Percentiles rank a stretch among this genome's conserved stretches.
phyloP scores from a whole-genome alignment of 1,284 basidiomycete genomes.

The Cryptococcus sp. region DNA sequence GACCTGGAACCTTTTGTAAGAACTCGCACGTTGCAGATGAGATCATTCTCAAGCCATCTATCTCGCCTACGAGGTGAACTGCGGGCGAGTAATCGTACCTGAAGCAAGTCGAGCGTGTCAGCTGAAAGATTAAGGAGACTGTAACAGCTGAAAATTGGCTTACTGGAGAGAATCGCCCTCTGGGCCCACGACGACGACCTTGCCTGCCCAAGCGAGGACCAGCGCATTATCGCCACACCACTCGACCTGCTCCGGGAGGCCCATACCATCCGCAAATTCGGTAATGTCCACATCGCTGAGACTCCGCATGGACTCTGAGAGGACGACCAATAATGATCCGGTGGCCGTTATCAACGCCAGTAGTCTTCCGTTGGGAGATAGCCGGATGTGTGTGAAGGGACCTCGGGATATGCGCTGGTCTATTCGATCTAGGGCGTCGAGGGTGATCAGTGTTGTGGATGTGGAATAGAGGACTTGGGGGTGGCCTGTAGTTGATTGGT shows the following conservation, averaged over 20 bases:
- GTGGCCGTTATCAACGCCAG: slow-evolving; percentile 77
- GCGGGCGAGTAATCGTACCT: slow-evolving; percentile 80
- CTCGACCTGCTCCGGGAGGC: slow-evolving; percentile 64
- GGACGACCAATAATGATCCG: slow-evolving; percentile 85
- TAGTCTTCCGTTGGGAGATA: slow-evolving; percentile 91
- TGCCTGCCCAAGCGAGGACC: slow-evolving; percentile 74
- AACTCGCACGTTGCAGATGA: slow-evolving; percentile 81
- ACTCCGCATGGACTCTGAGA: slow-evolving; percentile 84
- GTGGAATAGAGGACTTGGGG: slow-evolving; percentile 81
- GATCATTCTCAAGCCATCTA: slow-evolving; percentile 83
- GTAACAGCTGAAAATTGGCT: slow-evolving; percentile 42
- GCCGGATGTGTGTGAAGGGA: slow-evolving; percentile 81
- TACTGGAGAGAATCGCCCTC: slow-evolving; percentile 84
- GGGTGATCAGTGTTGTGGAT: slow-evolving; percentile 69
- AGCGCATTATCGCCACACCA: slow-evolving; percentile 99
- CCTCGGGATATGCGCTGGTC: slow-evolving; percentile 87
- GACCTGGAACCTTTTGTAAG: slow-evolving; percentile 88
- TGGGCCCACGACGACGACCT: slow-evolving; percentile 84
- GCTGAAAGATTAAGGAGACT: too few relatives aligned
- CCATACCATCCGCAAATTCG: slow-evolving; percentile 39
- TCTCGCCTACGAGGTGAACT: slow-evolving; percentile 76
- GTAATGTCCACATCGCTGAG: slow-evolving; percentile 78
- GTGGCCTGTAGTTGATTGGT: slow-evolving; percentile 79
- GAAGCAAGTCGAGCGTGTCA: neutral
- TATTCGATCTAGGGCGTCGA: slow-evolving; percentile 81